Percentiles rank a stretch among this genome's conserved stretches.
Conservation (phyloP, 2,329 filamentous ascomycete genomes). For the Talaromyces sp. region DNA sequence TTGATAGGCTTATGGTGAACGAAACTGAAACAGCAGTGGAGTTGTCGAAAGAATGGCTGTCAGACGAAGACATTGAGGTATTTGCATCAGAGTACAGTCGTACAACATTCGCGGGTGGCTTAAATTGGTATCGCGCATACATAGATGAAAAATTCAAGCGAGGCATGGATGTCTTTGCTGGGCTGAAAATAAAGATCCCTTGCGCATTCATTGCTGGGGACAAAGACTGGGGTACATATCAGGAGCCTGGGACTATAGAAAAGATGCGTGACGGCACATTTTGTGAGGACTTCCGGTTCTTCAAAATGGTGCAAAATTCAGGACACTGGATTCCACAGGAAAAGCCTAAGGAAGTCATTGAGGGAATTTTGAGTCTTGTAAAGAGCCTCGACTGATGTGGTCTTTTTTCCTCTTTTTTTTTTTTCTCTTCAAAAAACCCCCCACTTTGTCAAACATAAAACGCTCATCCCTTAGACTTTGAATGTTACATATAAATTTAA, state of each 20-base stretch:
- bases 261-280: slow-evolving; percentile 40
- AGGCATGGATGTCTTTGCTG: slow-evolving; percentile 56
- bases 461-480: background rate
- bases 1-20: slow-evolving; percentile 49
- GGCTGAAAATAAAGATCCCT: slow-evolving; percentile 56
- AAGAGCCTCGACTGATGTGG: slow-evolving; percentile 1
- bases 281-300: slow-evolving; percentile 49
- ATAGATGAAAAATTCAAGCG: slow-evolving; percentile 40
- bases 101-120: slow-evolving; percentile 58
- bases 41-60: slow-evolving; percentile 45
- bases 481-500: background rate
- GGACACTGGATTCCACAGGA: slow-evolving; percentile 69
- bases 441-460: too few species aligned
- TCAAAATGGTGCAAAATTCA: slow-evolving; percentile 51
- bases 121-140: slow-evolving; percentile 62
- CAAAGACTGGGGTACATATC: slow-evolving; percentile 62
- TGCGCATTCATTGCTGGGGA: slow-evolving; percentile 56
- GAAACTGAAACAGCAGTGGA: slow-evolving; percentile 40
- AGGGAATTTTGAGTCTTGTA: slow-evolving; percentile 42
- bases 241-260: slow-evolving; percentile 59
- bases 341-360: slow-evolving; percentile 49
- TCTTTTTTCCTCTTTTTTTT: too few species aligned
- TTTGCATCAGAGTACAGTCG: slow-evolving; percentile 57
- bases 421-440: too few species aligned
- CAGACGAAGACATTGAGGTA: slow-evolving; percentile 51